Evolutionary conservation across 495 filamentous ascomycete species (phyloP).

Genomic region (Hypoxylon fuscum): DNA sequence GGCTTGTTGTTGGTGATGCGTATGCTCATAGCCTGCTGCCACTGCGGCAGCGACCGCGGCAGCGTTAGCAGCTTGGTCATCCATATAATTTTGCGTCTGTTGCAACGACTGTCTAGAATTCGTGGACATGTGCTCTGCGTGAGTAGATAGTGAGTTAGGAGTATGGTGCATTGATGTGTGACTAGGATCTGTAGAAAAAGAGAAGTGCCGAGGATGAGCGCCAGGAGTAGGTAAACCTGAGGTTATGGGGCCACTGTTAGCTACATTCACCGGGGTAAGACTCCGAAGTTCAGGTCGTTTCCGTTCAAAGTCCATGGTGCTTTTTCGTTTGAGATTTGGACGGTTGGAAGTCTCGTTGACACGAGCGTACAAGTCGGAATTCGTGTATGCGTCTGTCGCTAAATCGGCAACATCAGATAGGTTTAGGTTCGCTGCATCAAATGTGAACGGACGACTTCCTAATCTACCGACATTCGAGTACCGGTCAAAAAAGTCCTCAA

Average conservation of each 20-base stretch:
- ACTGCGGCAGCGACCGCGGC: slow-evolving; percentile 19
- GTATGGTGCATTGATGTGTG: slow-evolving; percentile 47
- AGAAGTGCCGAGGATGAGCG: slow-evolving; percentile 41
- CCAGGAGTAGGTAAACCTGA: slow-evolving; percentile 44
- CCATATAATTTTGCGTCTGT: slow-evolving; percentile 37
- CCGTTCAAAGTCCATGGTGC: slow-evolving; percentile 39
- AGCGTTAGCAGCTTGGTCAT: slow-evolving; percentile 22
- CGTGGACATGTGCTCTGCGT: slow-evolving; percentile 10
- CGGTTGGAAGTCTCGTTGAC: slow-evolving; percentile 37
- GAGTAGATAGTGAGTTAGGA: slow-evolving; percentile 33
- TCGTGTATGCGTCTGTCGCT: slow-evolving; percentile 56
- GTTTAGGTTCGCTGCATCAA: slow-evolving; percentile 60
- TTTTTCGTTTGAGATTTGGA: slow-evolving; percentile 55
- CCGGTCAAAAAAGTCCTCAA: slow-evolving; percentile 87
- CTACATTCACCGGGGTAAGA: slow-evolving; percentile 33
- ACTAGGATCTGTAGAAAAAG: slow-evolving; percentile 45
- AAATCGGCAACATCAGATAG: slow-evolving; percentile 64
- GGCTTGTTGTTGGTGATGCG: slow-evolving; percentile 25
- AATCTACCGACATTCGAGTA: slow-evolving; percentile 63
- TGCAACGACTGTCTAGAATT: slow-evolving; percentile 4
- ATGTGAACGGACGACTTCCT: slow-evolving; percentile 54
- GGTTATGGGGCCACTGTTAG: slow-evolving; percentile 23
- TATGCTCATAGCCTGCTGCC: slow-evolving; percentile 38
- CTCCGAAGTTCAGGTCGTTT: slow-evolving; percentile 48
- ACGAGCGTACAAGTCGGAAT: slow-evolving; percentile 53